Conservation (phyloP, 805 yeast genomes). For the Hanseniaspora clermontiae region DNA sequence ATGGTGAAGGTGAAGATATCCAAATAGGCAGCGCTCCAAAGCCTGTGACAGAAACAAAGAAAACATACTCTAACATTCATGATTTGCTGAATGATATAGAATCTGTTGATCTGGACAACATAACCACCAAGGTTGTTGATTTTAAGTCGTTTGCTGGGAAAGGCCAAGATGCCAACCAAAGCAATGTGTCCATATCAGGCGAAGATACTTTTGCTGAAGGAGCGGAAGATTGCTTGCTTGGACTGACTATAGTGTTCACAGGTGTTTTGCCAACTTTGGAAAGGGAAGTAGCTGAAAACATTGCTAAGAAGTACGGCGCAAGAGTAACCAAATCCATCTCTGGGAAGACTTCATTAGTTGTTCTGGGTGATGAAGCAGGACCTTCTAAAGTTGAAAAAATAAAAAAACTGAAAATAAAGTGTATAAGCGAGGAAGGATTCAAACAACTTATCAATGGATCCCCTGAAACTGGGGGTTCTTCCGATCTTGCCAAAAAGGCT, state of each 20-base stretch:
- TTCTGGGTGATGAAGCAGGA: constrained; percentile 91
- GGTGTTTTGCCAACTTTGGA: constrained; percentile 74
- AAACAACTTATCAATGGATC: constrained; percentile 54
- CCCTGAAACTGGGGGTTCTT: constrained; percentile 88
- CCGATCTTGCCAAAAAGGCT: constrained; percentile 66
- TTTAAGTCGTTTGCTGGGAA: constrained; percentile 44
- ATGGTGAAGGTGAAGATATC: constrained; percentile 14
- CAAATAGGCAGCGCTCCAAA: not conserved
- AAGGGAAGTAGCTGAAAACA: constrained; percentile 57
- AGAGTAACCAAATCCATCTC: constrained; percentile 77
- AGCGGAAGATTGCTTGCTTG: constrained; percentile 71
- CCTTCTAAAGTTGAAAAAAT: constrained; percentile 85
- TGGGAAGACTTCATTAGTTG: constrained; percentile 75
- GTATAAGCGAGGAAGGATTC: constrained; percentile 80
- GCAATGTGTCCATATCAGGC: constrained; percentile 15
- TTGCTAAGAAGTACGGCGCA: constrained; percentile 84
- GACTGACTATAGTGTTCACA: constrained; percentile 85
- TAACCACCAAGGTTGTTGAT: constrained; percentile 38
- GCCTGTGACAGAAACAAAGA: not conserved
- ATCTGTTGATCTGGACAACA: constrained; percentile 53
- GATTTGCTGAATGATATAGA: constrained; percentile 53
- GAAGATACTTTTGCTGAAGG: constrained; percentile 59
- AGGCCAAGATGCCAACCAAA: constrained; percentile 24
- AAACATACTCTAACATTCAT: constrained; percentile 33
- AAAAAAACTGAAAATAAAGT: constrained; percentile 57